These are phyloP conservation scores for Beta vulgaris DNA, from an alignment of 148 eudicot genomes.

Conservation along the genomic window DNA sequence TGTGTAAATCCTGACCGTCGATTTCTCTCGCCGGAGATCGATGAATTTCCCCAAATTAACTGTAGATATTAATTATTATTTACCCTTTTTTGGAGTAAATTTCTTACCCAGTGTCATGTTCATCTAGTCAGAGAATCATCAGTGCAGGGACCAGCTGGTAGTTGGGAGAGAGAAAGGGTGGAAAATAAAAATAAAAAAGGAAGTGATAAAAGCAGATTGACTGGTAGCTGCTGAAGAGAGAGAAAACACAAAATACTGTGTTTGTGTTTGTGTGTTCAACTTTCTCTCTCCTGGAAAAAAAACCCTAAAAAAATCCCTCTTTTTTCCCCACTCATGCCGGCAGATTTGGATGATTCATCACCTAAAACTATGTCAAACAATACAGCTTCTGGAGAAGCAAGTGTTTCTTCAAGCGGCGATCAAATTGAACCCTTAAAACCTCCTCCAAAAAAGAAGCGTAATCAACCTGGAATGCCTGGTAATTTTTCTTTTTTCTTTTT, in stretches of 20 bases:
- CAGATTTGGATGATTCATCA: conserved; percentile 48
- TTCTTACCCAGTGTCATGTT: conserved; percentile 15
- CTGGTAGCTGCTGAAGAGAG: conserved; percentile 51
- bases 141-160: conserved; percentile 49
- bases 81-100: conserved; percentile 22
- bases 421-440: conserved; percentile 40
- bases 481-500: neutral
- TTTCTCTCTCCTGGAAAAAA: neutral
- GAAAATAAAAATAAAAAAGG: neutral
- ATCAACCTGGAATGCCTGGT: conserved; percentile 98
- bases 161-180: conserved; percentile 22
- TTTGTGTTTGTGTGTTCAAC: neutral
- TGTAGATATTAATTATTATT: too few species aligned
- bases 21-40: too few species aligned
- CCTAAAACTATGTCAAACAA: conserved; percentile 44
- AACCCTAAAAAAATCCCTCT: conserved; percentile 21
- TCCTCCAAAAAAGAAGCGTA: conserved; percentile 58
- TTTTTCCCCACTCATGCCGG: conserved; percentile 36
- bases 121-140: conserved; percentile 30
- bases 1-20: too few species aligned
- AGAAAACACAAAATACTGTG: conserved; percentile 8
- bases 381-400: conserved; percentile 60
- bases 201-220: conserved; percentile 41
- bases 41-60: too few species aligned
- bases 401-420: conserved; percentile 61